Percentiles rank a stretch among this genome's conserved stretches.
phyloP scores from a whole-genome alignment of 495 filamentous ascomycete genomes.

The Xylaria palmicola region DNA sequence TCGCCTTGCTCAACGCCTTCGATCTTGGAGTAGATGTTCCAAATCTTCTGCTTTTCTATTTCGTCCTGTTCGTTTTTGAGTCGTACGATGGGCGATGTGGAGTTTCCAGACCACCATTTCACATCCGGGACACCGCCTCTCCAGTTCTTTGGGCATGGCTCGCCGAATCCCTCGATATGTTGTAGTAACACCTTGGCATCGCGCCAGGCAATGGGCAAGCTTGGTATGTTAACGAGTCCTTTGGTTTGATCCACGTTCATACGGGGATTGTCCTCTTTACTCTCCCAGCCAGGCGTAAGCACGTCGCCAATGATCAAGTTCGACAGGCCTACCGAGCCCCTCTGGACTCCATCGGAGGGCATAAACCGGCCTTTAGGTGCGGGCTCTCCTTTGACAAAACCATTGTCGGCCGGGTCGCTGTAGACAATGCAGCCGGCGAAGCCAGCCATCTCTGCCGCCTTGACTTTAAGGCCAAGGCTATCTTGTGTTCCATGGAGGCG shows the following conservation, averaged over 20 bases:
- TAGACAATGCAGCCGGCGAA: constrained; percentile 88
- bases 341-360: constrained; percentile 76
- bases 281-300: constrained; percentile 82
- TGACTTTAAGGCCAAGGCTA: constrained; percentile 78
- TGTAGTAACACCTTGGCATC: constrained; percentile 81
- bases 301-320: constrained; percentile 85
- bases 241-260: constrained; percentile 66
- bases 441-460: constrained; percentile 81
- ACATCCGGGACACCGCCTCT: constrained; percentile 69
- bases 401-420: constrained; percentile 81
- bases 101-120: constrained; percentile 80
- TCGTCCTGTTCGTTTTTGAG: constrained; percentile 91
- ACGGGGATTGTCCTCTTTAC: constrained; percentile 64
- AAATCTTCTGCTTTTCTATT: constrained; percentile 75
- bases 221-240: constrained; percentile 80
- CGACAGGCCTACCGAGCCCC: constrained; percentile 79
- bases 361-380: constrained; percentile 76
- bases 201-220: constrained; percentile 81
- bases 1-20: constrained; percentile 75
- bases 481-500: constrained; percentile 73
- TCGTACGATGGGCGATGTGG: constrained; percentile 71
- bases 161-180: constrained; percentile 73
- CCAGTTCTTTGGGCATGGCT: constrained; percentile 71
- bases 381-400: constrained; percentile 63
- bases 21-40: constrained; percentile 85